Evolutionary conservation across 495 filamentous ascomycete species (phyloP).

Genomic region (Aspergillus egyptiacus): DNA sequence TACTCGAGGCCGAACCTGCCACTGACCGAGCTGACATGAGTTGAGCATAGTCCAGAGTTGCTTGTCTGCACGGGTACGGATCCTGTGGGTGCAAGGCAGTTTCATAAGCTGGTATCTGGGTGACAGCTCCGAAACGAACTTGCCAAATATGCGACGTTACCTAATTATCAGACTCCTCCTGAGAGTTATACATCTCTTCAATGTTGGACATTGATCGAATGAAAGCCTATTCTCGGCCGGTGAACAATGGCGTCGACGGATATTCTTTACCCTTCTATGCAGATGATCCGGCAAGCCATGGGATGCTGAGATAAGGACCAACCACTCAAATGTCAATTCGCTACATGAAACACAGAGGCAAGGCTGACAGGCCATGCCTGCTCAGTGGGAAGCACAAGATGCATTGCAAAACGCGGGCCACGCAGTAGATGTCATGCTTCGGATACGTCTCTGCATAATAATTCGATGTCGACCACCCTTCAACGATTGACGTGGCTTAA

Average conservation of each 20-base stretch:
- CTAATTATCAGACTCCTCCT: too few relatives aligned
- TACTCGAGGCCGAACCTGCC: neutral
- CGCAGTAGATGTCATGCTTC: slow-evolving; percentile 8
- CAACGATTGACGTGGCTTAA: slow-evolving; percentile 11
- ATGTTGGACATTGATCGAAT: neutral
- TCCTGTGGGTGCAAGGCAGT: neutral
- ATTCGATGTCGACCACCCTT: slow-evolving; percentile 7
- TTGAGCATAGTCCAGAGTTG: neutral
- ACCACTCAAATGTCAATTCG: slow-evolving; percentile 5
- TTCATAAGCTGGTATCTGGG: neutral
- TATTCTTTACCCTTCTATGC: neutral
- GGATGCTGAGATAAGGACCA: neutral
- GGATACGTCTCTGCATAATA: slow-evolving; percentile 2
- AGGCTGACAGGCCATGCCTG: neutral
- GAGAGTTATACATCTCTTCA: neutral
- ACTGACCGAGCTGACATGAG: neutral
- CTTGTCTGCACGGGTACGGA: neutral
- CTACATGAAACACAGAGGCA: slow-evolving; percentile 6
- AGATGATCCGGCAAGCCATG: neutral
- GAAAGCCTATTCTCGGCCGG: neutral
- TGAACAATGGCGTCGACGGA: neutral
- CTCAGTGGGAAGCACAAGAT: slow-evolving; percentile 7
- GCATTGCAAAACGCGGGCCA: slow-evolving; percentile 13
- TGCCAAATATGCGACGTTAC: too few relatives aligned
- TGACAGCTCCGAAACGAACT: neutral